Evolutionary conservation across 768 basidiomycete genomes (phyloP), one percentile per base, ranked within the genome.

Genomic region (Boletellus ananiceps): DNA sequence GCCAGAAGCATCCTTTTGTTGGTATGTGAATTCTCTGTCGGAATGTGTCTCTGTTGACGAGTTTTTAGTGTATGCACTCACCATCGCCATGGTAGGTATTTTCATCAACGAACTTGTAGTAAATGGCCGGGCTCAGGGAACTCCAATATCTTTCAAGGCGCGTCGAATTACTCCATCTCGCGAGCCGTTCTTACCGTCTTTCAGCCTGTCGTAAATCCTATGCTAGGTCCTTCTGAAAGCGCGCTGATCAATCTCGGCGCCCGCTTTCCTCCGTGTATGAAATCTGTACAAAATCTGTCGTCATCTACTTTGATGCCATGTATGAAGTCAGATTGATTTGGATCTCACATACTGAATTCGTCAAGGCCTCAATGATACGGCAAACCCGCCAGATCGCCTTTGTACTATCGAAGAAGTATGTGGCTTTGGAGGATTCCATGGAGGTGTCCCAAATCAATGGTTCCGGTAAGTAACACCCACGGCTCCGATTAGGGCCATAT

Each of bases 261-360:
- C 19, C 87, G 95, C 23, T 96, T 93, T 63, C 88, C 90, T 13
- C 88, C 93, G 0, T 95, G 93, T 58, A 94, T 94, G 88, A 93
- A 92, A 63, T 57, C 66, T 5, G 82, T 93, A 7, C 56, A 68
- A 27, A 75, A 68, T 9, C 67, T 90, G 11, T 76, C 83, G 36
- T 72, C 74, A 14, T 76, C 78, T 3, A 78, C 77, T 0, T 62
- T 64, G 15, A 69, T 89, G 40, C 75, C 79, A 46, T 90, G 88
- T 88, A 57, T 48, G 79, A 66, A 29, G 19, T 23, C 27, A 43
- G 18, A 46, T 42, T 34, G 14, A 11, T 50, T 55, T 51, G 40
- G 52, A 39, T 19, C 32, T 44, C 36, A 31, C 37, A 14, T 33
- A 14, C 44, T 58, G 16, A 67, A 29, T 14, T 8, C 12, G 47